Evolutionary conservation across 1,284 basidiomycete genomes (phyloP).

Genomic region (Naganishia albida): DNA sequence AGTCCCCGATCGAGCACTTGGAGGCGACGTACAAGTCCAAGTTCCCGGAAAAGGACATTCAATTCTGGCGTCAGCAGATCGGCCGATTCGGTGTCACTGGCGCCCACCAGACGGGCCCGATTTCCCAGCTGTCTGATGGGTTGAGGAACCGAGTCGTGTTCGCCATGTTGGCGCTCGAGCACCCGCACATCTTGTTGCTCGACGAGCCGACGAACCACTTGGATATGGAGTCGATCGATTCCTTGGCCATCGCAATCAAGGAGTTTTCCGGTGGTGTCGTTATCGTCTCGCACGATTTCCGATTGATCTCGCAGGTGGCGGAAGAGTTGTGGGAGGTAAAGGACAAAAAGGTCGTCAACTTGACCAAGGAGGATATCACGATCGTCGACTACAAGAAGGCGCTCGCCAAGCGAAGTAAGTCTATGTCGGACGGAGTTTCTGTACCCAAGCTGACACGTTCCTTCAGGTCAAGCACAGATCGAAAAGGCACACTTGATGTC

Average conservation of each 20-base stretch:
- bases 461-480: conserved; percentile 60
- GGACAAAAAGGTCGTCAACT: conserved; percentile 87
- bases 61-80: conserved; percentile 88
- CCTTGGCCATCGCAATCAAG: conserved; percentile 90
- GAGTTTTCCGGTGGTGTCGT: conserved; percentile 97
- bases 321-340: conserved; percentile 99
- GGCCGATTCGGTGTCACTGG: conserved; percentile 96
- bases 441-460: not conserved
- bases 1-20: conserved; percentile 91
- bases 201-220: conserved; percentile 83
- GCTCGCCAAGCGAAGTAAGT: conserved; percentile 52
- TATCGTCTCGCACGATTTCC: conserved; percentile 96
- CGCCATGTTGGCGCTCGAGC: conserved; percentile 75
- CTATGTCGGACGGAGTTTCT: not conserved
- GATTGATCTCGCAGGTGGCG: conserved; percentile 92
- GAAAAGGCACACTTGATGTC: conserved; percentile 91
- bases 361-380: conserved; percentile 82
- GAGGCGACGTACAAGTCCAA: conserved; percentile 75
- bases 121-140: conserved; percentile 93
- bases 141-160: conserved; percentile 74
- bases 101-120: conserved; percentile 87
- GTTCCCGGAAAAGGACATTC: conserved; percentile 89
- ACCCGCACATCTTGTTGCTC: conserved; percentile 83
- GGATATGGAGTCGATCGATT: conserved; percentile 95
- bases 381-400: conserved; percentile 86